Percentiles rank a stretch among this genome's conserved stretches.
phyloP scores from a whole-genome alignment of 768 basidiomycete species.

The Tulasnella sp. region DNA sequence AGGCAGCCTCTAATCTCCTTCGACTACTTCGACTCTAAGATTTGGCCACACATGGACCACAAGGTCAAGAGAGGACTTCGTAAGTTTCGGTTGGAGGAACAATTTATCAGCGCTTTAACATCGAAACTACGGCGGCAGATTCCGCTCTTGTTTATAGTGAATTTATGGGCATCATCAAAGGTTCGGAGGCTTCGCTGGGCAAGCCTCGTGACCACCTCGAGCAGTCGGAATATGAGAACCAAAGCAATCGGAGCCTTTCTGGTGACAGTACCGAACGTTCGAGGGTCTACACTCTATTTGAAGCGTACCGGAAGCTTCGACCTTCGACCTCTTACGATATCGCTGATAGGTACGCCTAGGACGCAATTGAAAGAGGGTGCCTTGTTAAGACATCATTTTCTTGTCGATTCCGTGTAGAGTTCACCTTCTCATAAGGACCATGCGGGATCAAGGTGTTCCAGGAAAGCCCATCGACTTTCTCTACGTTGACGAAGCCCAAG shows the following conservation, averaged over 20 bases:
- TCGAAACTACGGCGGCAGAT: conserved; percentile 40
- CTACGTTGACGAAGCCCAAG: conserved; percentile 75
- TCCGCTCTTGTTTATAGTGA: conserved; percentile 57
- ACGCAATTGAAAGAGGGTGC: neutral
- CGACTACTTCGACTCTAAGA: conserved; percentile 45
- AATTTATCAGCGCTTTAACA: neutral
- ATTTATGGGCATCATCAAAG: conserved; percentile 56
- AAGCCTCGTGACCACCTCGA: conserved; percentile 43
- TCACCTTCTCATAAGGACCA: conserved; percentile 44
- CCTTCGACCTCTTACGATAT: conserved; percentile 40
- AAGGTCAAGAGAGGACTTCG: conserved; percentile 51
- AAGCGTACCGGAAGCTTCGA: conserved; percentile 43
- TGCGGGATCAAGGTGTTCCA: conserved; percentile 36
- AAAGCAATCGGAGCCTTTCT: conserved; percentile 45
- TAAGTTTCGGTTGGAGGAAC: conserved; percentile 31
- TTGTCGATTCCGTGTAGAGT: conserved; percentile 40
- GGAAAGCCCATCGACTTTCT: conserved; percentile 52
- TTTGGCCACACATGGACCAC: conserved; percentile 60
- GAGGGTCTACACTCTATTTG: conserved; percentile 55
- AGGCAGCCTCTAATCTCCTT: conserved; percentile 41
- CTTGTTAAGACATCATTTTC: neutral
- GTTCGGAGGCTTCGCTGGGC: conserved; percentile 53
- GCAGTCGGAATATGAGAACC: conserved; percentile 32
- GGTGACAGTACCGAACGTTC: conserved; percentile 31
- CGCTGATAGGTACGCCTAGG: conserved; percentile 54